Evolutionary conservation across 1,284 basidiomycete species (phyloP), one percentile per base, ranked within the genome.

Genomic region (Laetiporus sulphureus): DNA sequence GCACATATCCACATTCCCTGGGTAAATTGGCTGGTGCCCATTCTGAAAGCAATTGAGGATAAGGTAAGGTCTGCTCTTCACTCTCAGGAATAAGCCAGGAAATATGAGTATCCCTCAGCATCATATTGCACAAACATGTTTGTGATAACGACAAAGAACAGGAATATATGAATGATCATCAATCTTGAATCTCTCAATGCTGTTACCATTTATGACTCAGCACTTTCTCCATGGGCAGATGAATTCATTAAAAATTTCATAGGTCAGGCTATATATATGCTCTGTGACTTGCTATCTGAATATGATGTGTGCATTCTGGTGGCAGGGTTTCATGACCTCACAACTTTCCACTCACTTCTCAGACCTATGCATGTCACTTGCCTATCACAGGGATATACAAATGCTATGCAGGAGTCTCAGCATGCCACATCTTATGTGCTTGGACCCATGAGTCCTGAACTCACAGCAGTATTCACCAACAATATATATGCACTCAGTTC

Each of bases 201-300:
- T 2, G 56, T 63, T 11, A 60, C 53, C 0, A 55, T 66, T 3
- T 49, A 51, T 8, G 60, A 67, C 38, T 36, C 61, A 0, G 54
- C 48, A 0, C 35, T 66, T 1, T 56, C 57, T 0, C 61, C 60
- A 0, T 40, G 52, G 3, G 41, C 57, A 6, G 57, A 63, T n/a
- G 54, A 62, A 5, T 61, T 65, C 39, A 56, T 60, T 2, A 60
- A 65, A 47, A 34, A 35, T 0, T 65, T 61, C 33, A 50, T 57
- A 3, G 62, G 25, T 27, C 7, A 13, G 13, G 25, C 13, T 8
- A 27, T 27, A 31, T 49, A 46, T 21, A 23, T 13, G 2, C 13
- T 45, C 0, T 41, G 22, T 1, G 47, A 49, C 25, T 25, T 44
- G 6, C 42, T 41, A 16, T 24, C 47, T 5, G 45, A 45, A 1